These are phyloP conservation scores for Blastobotrys apis DNA, from an alignment of 1,139 yeast genomes.

Conservation along the genomic window DNA sequence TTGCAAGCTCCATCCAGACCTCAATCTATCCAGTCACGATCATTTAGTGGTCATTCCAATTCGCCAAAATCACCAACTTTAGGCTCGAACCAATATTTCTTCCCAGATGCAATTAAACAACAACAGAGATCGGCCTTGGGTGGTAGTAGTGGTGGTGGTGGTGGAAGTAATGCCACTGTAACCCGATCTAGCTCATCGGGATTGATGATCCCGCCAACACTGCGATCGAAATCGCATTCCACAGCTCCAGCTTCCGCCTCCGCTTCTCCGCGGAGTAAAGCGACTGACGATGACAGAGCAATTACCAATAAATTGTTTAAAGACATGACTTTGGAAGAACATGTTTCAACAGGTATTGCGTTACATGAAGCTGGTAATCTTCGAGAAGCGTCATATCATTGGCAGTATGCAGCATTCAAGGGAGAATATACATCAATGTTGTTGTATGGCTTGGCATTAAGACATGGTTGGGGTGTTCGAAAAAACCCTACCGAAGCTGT, in stretches of 20 bases:
- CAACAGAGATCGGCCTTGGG: neutral
- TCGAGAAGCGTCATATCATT: conserved; percentile 65
- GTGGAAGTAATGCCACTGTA: no score
- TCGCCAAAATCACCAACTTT: conserved; percentile 7
- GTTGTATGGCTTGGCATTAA: conserved; percentile 62
- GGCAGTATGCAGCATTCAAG: conserved; percentile 55
- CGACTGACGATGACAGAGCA: conserved; percentile 6
- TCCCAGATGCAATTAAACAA: conserved; percentile 9
- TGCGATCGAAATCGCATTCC: conserved; percentile 1
- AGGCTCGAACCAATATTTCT: conserved; percentile 8
- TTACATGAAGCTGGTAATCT: conserved; percentile 56
- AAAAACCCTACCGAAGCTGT: conserved; percentile 55
- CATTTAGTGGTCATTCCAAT: neutral
- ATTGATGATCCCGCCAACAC: conserved; percentile 9
- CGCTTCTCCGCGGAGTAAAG: neutral
- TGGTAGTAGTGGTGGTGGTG: no score
- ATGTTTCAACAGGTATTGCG: conserved; percentile 51
- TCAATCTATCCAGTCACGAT: neutral
- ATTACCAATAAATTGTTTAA: conserved; percentile 20
- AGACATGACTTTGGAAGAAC: conserved; percentile 35
- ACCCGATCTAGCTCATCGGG: neutral
- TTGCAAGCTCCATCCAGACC: neutral
- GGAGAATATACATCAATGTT: conserved; percentile 69
- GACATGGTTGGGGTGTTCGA: conserved; percentile 68
- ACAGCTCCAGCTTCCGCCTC: neutral